These are phyloP conservation scores for Hibiscus syriacus DNA, from an alignment of 345 rosid species.

Conservation along the genomic window DNA sequence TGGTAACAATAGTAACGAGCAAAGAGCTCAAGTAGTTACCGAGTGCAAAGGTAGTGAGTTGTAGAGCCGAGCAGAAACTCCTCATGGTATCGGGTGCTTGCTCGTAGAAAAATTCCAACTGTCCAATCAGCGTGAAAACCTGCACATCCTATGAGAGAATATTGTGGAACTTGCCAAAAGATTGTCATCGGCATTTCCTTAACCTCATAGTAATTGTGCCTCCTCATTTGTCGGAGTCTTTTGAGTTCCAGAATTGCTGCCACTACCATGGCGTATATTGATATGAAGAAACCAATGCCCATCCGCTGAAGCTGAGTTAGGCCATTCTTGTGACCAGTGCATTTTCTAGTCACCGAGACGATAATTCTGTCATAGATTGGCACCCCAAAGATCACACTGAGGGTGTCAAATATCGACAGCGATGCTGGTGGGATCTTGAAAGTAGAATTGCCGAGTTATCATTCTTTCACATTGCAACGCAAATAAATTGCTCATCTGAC, in stretches of 20 bases:
- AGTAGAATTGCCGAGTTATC: slow-evolving; percentile 38
- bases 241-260: slow-evolving; percentile 39
- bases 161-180: slow-evolving; percentile 50
- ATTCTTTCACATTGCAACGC: slow-evolving; percentile 58
- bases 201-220: slow-evolving; percentile 24
- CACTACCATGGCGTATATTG: slow-evolving; percentile 27
- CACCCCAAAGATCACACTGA: too few relatives aligned
- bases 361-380: slow-evolving; percentile 53
- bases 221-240: slow-evolving; percentile 23
- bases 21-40: too few relatives aligned
- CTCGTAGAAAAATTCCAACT: too few relatives aligned
- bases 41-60: slow-evolving; percentile 34
- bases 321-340: slow-evolving; percentile 42
- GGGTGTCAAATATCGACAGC: slow-evolving; percentile 59
- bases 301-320: slow-evolving; percentile 54
- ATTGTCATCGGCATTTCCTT: slow-evolving; percentile 33
- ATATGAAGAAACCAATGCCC: too few relatives aligned
- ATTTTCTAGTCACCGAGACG: slow-evolving; percentile 32
- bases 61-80: slow-evolving; percentile 43
- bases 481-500: slow-evolving; percentile 59
- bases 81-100: slow-evolving; percentile 54
- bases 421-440: slow-evolving; percentile 69
- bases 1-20: slow-evolving; percentile 37
- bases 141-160: too few relatives aligned
- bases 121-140: too few relatives aligned